Percentiles rank a stretch among this genome's conserved stretches.
phyloP scores from a whole-genome alignment of 106 monocot species.

The Acorus gramineus region DNA sequence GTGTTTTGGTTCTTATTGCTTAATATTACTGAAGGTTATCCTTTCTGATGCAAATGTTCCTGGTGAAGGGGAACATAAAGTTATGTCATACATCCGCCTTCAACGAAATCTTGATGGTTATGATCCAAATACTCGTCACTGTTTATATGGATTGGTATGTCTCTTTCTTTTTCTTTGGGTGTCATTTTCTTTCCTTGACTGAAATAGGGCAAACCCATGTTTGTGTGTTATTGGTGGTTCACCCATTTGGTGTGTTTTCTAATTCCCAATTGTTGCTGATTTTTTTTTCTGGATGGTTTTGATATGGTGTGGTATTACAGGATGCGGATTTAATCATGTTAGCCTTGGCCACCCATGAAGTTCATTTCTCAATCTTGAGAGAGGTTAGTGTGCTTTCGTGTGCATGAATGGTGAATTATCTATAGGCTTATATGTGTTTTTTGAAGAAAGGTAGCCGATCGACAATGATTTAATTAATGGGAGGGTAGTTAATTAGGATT shows the following conservation, averaged over 20 bases:
- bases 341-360: slow-evolving; percentile 95
- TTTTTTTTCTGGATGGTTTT: background rate
- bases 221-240: no score
- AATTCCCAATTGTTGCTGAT: background rate
- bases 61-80: slow-evolving; percentile 98
- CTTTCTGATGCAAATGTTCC: slow-evolving; percentile 99
- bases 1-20: slow-evolving; percentile 3
- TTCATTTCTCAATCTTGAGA: slow-evolving; percentile 94
- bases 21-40: slow-evolving; percentile 70
- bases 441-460: background rate
- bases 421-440: background rate
- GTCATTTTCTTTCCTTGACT: no score
- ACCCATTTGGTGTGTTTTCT: background rate
- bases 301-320: slow-evolving; percentile 21
- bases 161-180: no score
- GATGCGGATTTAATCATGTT: slow-evolving; percentile 99
- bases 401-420: background rate
- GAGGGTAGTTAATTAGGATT: no score
- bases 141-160: slow-evolving; percentile 93
- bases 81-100: slow-evolving; percentile 92
- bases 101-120: slow-evolving; percentile 86
- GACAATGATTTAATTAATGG: no score
- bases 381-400: slow-evolving; percentile 41
- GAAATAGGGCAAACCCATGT: no score
- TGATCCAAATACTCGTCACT: slow-evolving; percentile 88